These are phyloP conservation scores for Epichloe sp. DNA, from an alignment of 2,329 filamentous ascomycete species.

Conservation along the genomic window DNA sequence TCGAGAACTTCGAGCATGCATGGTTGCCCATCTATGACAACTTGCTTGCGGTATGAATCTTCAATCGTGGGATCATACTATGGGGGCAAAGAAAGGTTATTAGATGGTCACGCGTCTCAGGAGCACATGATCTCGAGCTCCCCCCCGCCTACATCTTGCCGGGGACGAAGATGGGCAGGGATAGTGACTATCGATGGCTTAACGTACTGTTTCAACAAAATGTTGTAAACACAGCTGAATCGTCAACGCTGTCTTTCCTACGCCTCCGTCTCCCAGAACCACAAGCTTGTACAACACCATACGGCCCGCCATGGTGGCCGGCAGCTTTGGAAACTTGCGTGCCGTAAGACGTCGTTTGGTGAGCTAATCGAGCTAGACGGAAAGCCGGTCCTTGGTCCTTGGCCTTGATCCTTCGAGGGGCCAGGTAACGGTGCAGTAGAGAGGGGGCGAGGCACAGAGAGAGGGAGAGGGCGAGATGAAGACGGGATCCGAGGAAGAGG, in stretches of 20 bases:
- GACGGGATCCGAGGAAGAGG: not conserved
- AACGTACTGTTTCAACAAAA: slow-evolving; percentile 80
- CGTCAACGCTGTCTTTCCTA: slow-evolving; percentile 86
- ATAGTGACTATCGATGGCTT: not conserved
- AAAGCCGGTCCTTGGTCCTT: not conserved
- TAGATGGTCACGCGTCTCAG: not conserved
- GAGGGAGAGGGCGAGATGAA: not conserved
- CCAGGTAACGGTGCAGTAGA: not conserved
- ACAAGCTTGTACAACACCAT: slow-evolving; percentile 95
- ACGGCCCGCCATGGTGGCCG: slow-evolving; percentile 63
- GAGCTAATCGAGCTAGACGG: not conserved
- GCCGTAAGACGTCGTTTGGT: not conserved
- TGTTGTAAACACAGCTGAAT: slow-evolving; percentile 97
- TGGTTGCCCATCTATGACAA: slow-evolving; percentile 85
- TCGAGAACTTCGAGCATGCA: slow-evolving; percentile 97
- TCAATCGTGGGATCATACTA: slow-evolving; percentile 82
- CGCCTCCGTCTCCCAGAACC: slow-evolving; percentile 86
- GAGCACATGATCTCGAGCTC: not conserved
- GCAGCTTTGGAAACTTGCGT: not conserved
- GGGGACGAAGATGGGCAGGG: not conserved
- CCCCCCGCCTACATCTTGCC: not conserved
- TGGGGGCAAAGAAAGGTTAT: slow-evolving; percentile 1
- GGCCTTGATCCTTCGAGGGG: not conserved
- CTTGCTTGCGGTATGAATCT: slow-evolving; percentile 78
- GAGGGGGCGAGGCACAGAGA: not conserved